Evolutionary conservation across 1,284 basidiomycete genomes (phyloP).

Genomic region (Apiotrichum laibachii): DNA sequence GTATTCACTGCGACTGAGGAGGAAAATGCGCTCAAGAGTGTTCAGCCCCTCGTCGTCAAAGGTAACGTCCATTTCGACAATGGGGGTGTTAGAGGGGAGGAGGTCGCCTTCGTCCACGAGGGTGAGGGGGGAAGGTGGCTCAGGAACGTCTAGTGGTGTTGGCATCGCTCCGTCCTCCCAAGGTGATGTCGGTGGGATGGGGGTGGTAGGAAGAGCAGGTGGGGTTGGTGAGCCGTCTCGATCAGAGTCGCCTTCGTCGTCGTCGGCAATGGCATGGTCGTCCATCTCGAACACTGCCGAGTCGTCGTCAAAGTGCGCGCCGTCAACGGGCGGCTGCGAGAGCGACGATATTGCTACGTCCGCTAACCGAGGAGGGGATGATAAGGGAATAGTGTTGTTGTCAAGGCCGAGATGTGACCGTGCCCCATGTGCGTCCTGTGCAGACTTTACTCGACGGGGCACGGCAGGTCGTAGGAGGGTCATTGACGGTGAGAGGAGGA

Average conservation of each 20-base stretch:
- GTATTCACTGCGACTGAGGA: constrained; percentile 82
- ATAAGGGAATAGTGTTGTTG: background rate
- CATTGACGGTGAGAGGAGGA: background rate
- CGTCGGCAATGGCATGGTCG: constrained; percentile 17
- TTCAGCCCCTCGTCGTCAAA: constrained; percentile 66
- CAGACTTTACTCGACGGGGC: constrained; percentile 16
- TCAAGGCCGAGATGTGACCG: background rate
- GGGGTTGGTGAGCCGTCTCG: background rate
- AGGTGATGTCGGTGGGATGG: background rate
- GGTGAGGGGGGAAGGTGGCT: background rate
- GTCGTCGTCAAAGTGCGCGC: background rate
- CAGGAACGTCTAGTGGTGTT: background rate
- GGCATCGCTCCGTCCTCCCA: background rate
- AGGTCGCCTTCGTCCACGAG: constrained; percentile 46
- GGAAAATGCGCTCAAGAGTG: constrained; percentile 88
- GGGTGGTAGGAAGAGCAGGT: background rate
- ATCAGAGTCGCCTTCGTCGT: constrained; percentile 13
- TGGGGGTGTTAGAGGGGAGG: constrained; percentile 28
- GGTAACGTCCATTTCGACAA: constrained; percentile 42
- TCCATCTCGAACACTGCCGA: constrained; percentile 3
- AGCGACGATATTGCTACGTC: background rate
- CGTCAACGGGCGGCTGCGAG: background rate
- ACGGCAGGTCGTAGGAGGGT: background rate
- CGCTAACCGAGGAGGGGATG: background rate
- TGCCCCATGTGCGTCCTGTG: constrained; percentile 10